Percentiles rank a stretch among this genome's conserved stretches.
Evolutionary conservation across 176 grass and related monocot species (phyloP).

Genomic region (Eleusine coracana): DNA sequence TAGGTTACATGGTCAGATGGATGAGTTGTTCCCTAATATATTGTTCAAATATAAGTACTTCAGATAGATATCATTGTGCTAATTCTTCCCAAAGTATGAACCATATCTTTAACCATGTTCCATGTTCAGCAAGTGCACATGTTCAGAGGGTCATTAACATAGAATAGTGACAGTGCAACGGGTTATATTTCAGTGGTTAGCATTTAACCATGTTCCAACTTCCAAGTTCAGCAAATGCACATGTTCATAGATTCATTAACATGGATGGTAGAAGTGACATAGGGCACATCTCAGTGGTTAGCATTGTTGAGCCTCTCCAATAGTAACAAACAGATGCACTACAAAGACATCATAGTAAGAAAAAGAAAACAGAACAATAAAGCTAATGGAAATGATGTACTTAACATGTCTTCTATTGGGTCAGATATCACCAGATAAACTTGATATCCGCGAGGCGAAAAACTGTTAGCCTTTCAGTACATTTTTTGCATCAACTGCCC

Average conservation of each 20-base stretch:
- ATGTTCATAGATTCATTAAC: not conserved
- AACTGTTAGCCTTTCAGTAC: not conserved
- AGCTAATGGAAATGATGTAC: slow-evolving; percentile 8
- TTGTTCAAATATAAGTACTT: slow-evolving; percentile 16
- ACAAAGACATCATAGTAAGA: not conserved
- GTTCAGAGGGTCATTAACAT: not conserved
- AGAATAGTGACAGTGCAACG: not conserved
- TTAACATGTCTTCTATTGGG: slow-evolving; percentile 22
- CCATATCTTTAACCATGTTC: not conserved
- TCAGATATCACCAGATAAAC: slow-evolving; percentile 35
- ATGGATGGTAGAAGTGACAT: not conserved
- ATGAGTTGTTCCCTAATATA: slow-evolving; percentile 22
- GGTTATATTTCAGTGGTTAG: not conserved
- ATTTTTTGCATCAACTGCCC: slow-evolving; percentile 22
- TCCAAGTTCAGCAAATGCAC: not conserved
- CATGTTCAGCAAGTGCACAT: not conserved
- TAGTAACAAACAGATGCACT: not conserved
- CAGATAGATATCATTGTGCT: slow-evolving; percentile 1
- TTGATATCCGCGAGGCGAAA: slow-evolving; percentile 29
- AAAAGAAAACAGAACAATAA: slow-evolving; percentile 3
- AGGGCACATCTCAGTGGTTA: not conserved
- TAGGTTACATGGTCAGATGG: slow-evolving; percentile 15
- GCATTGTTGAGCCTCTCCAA: slow-evolving; percentile 12
- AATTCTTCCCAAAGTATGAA: slow-evolving; percentile 8
- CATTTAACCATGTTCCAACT: not conserved